phyloP scores from a whole-genome alignment of 106 monocot genomes.

The Dioscorea zingiberensis region DNA sequence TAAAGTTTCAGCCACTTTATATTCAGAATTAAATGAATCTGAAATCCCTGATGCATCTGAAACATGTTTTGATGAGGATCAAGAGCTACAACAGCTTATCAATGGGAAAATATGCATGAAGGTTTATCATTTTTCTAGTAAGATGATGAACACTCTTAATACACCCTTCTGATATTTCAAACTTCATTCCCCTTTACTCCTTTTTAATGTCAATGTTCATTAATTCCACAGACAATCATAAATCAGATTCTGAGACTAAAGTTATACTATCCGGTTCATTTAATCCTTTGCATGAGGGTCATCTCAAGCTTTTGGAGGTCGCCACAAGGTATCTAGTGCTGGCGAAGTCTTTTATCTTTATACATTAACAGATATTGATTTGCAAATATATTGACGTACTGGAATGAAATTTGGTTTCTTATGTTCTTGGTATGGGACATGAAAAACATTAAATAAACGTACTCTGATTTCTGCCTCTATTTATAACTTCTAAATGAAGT shows the following conservation, averaged over 20 bases:
- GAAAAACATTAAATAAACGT: no score
- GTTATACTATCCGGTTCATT: constrained; percentile 91
- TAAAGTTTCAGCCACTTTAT: constrained; percentile 40
- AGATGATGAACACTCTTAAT: constrained; percentile 15
- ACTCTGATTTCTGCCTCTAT: no score
- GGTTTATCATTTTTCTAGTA: constrained; percentile 59
- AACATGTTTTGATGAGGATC: constrained; percentile 63
- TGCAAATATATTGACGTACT: no score
- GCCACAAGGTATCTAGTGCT: constrained; percentile 54
- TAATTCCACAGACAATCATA: constrained; percentile 31
- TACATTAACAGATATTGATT: no score
- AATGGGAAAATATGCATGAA: constrained; percentile 88
- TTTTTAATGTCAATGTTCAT: constrained; percentile 9
- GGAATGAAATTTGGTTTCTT: no score
- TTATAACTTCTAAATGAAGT: no score
- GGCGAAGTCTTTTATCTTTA: no score
- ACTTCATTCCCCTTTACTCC: neutral
- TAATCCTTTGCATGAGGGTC: constrained; percentile 97
- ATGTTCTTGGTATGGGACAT: no score
- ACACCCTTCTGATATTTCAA: neutral
- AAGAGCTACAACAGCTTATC: constrained; percentile 88
- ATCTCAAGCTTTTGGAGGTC: constrained; percentile 73
- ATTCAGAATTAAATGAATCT: constrained; percentile 51
- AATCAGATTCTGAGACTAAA: constrained; percentile 55
- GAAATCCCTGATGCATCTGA: constrained; percentile 53